Base-by-base conservation (phyloP, 495 filamentous ascomycete genomes). In the Trypethelium eluteriae region DNA sequence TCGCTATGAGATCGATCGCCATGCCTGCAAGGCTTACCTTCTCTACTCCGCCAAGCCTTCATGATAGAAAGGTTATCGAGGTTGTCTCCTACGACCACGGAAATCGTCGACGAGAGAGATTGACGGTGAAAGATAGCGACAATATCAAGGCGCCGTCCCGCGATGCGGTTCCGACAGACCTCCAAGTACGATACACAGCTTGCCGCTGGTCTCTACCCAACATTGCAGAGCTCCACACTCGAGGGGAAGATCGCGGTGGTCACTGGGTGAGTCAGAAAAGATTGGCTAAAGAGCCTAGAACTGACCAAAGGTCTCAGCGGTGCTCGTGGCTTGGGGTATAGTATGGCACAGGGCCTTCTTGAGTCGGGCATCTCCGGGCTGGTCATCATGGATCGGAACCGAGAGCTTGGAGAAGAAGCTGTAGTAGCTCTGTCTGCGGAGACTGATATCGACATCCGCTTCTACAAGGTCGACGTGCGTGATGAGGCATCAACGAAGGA, bases 271-370 rank as follows among this genome's bases (percentile, higher is more conserved):
- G 84, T 69, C 39, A 46, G 16, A 56, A 63, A 57, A 50, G 39
- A 39, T 5, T 66, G 3, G 18, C 16, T n/a, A 12, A 59, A 62
- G 38, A 35, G n/a, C 11, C 34, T 50, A 9, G 14, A 41, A 39
- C 57, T 73, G 62, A 69, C 64, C 14, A 32, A 35, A 39, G 64
- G 47, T 65, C 39, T 62, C 68, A 90, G 89, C 72, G 89, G 88
- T 74, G 89, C 87, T 68, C 86, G 89, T 68, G 88, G 89, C 70
- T 80, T 92, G 39, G 89, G 89, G 67, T 86, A 85, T 79, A 81
- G 86, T 75, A 92, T 92, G 86, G 86, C 89, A 49, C 83, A 87
- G 65, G 88, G 88, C 38, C 83, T 89, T 67, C 84, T 86, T 62
- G 89, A 92, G 74, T 87, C 85, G 64, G 88, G 89, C 56, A 83